Conservation (phyloP, 2,329 filamentous ascomycete genomes). For the Aspergillus pseudotamarii region DNA sequence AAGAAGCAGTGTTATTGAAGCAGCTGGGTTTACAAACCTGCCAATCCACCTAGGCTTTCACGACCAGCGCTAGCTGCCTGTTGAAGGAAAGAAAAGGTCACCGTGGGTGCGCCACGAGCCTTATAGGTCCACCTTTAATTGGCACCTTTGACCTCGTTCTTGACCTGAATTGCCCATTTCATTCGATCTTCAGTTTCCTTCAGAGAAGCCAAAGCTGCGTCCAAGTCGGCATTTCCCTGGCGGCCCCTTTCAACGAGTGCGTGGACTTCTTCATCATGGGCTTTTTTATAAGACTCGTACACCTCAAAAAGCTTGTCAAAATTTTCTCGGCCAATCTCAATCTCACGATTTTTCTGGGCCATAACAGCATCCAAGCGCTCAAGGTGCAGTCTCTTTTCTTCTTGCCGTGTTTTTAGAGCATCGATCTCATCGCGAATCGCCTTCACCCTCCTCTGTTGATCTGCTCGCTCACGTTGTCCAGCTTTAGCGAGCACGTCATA, state of each 20-base stretch:
- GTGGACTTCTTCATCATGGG: slow-evolving; percentile 44
- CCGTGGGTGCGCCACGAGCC: not conserved
- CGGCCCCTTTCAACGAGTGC: slow-evolving; percentile 34
- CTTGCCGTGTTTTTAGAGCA: slow-evolving; percentile 37
- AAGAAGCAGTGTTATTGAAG: not conserved
- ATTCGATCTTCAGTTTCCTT: slow-evolving; percentile 48
- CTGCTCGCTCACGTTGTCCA: slow-evolving; percentile 44
- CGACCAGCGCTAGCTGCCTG: slow-evolving; percentile 8
- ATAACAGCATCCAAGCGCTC: slow-evolving; percentile 48
- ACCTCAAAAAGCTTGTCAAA: slow-evolving; percentile 42
- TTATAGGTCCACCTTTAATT: slow-evolving; percentile 20
- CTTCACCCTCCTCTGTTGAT: slow-evolving; percentile 43
- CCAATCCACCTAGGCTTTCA: slow-evolving; percentile 2
- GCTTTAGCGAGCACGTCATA: slow-evolving; percentile 48
- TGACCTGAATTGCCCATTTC: slow-evolving; percentile 53
- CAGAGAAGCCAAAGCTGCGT: slow-evolving; percentile 43
- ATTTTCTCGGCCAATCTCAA: slow-evolving; percentile 42
- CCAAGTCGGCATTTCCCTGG: slow-evolving; percentile 36
- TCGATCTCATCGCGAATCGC: slow-evolving; percentile 39
- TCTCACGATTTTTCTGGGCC: slow-evolving; percentile 50
- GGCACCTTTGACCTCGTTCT: slow-evolving; percentile 34
- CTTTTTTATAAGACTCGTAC: slow-evolving; percentile 47
- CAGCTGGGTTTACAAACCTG: not conserved
- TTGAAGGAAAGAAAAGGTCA: not conserved
- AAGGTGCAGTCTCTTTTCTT: slow-evolving; percentile 39